Percentiles rank a stretch among this genome's conserved stretches.
Conservation (phyloP, 2,329 filamentous ascomycete species). For the Coniochaeta hoffmannii region DNA sequence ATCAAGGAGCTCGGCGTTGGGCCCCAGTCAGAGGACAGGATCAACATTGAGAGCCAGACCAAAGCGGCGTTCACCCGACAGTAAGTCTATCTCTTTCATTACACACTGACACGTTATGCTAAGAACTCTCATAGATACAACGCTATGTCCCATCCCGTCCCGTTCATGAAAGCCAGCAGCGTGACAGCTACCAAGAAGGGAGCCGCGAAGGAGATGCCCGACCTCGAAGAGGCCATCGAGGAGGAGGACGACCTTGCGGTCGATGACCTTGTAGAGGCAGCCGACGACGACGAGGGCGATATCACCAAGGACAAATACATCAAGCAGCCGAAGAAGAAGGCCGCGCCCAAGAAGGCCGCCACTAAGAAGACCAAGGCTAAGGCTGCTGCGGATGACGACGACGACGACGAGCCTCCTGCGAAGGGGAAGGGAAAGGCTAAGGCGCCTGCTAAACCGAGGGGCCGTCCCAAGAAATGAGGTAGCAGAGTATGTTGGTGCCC, state of each 20-base stretch:
- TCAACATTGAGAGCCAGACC: slow-evolving; percentile 76
- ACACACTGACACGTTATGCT: slow-evolving; percentile 10
- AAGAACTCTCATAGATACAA: slow-evolving; percentile 62
- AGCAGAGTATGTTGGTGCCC: not conserved
- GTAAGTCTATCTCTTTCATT: slow-evolving; percentile 44
- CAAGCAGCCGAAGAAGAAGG: slow-evolving; percentile 75
- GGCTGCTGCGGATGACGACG: not conserved
- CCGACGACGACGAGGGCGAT: slow-evolving; percentile 72
- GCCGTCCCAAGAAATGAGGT: not conserved
- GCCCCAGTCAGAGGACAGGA: slow-evolving; percentile 64
- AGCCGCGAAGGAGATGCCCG: slow-evolving; percentile 68
- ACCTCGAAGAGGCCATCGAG: slow-evolving; percentile 93
- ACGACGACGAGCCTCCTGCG: not conserved
- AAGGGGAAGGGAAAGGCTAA: not conserved
- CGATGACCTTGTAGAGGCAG: slow-evolving; percentile 49
- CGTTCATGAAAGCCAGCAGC: slow-evolving; percentile 90
- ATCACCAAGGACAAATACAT: slow-evolving; percentile 95
- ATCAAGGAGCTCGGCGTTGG: slow-evolving; percentile 89
- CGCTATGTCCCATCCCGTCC: slow-evolving; percentile 73
- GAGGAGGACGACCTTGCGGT: slow-evolving; percentile 73
- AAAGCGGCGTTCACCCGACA: slow-evolving; percentile 85
- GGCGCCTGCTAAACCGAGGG: not conserved
- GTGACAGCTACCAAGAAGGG: slow-evolving; percentile 70
- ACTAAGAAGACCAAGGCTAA: not conserved
- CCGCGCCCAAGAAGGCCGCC: slow-evolving; percentile 20